Evolutionary conservation across 2,329 filamentous ascomycete genomes (phyloP).

Genomic region (Sporothrix brunneoviolacea): DNA sequence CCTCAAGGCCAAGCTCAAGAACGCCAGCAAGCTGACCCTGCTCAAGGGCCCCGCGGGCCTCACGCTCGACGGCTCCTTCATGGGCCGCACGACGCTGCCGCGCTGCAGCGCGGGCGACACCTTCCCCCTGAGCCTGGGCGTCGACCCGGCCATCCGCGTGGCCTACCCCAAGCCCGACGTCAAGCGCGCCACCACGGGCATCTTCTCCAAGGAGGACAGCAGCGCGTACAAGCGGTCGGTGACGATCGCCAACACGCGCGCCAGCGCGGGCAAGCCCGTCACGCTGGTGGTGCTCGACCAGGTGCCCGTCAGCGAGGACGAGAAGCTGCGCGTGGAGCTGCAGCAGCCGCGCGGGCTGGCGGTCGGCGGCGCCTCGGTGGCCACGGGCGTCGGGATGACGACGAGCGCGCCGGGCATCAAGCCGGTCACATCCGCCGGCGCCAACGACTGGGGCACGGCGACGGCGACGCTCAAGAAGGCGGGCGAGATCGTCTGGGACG

Average conservation of each 20-base stretch:
- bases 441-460: conserved; percentile 54
- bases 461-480: conserved; percentile 46
- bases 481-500: conserved; percentile 53
- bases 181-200: conserved; percentile 41
- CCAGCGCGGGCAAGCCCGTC: conserved; percentile 31
- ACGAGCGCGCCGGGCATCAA: conserved; percentile 17
- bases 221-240: conserved; percentile 43
- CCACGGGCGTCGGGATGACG: conserved; percentile 14
- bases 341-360: conserved; percentile 41
- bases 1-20: conserved; percentile 51
- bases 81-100: conserved; percentile 50
- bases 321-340: conserved; percentile 47
- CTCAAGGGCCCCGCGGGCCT: conserved; percentile 49
- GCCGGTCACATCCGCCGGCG: no score
- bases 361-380: conserved; percentile 31
- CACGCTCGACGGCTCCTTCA: conserved; percentile 57
- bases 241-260: conserved; percentile 45
- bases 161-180: conserved; percentile 51
- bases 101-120: conserved; percentile 48
- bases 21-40: conserved; percentile 49
- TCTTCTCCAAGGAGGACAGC: conserved; percentile 48
- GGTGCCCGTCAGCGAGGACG: conserved; percentile 55
- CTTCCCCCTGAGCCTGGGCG: conserved; percentile 50
- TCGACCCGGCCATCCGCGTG: conserved; percentile 51
- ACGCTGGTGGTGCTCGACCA: conserved; percentile 52